Conservation (phyloP, 2,329 filamentous ascomycete species). For the Septoria linicola region DNA sequence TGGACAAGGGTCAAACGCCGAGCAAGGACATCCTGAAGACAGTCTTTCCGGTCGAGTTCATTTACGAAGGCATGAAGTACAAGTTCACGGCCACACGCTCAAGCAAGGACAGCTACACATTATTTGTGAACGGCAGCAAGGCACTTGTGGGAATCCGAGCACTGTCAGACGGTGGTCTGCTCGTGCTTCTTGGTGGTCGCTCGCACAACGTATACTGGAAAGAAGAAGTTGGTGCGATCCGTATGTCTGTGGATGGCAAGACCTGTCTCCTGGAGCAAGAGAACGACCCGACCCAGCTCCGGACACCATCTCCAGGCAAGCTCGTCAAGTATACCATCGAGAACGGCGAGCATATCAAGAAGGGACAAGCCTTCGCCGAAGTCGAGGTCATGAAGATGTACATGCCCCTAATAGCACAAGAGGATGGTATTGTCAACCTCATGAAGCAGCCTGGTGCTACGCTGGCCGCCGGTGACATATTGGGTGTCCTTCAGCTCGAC, state of each 20-base stretch:
- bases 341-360: conserved; percentile 88
- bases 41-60: conserved; percentile 96
- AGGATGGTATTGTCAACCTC: conserved; percentile 93
- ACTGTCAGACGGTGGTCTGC: conserved; percentile 87
- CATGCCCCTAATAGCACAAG: conserved; percentile 93
- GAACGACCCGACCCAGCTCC: conserved; percentile 96
- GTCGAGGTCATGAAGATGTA: conserved; percentile 99
- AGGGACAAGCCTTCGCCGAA: conserved; percentile 91
- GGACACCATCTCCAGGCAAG: conserved; percentile 93
- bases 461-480: conserved; percentile 93
- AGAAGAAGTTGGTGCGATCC: conserved; percentile 93
- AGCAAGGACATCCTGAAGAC: conserved; percentile 97
- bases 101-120: conserved; percentile 88
- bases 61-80: conserved; percentile 94
- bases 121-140: conserved; percentile 99
- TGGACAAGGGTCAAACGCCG: conserved; percentile 96
- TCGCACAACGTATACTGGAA: conserved; percentile 99
- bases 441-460: conserved; percentile 99
- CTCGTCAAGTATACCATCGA: conserved; percentile 97
- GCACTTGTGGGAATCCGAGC: conserved; percentile 89
- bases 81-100: conserved; percentile 97
- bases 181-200: conserved; percentile 85
- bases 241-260: conserved; percentile 95
- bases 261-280: conserved; percentile 97
- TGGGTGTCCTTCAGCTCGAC: conserved; percentile 94